A percentile compares a stretch with the other conserved stretches of the same genome.
These are phyloP conservation scores for Trypanosoma rangeli DNA, from an alignment of 208 protist genomes.

Conservation along the genomic window DNA sequence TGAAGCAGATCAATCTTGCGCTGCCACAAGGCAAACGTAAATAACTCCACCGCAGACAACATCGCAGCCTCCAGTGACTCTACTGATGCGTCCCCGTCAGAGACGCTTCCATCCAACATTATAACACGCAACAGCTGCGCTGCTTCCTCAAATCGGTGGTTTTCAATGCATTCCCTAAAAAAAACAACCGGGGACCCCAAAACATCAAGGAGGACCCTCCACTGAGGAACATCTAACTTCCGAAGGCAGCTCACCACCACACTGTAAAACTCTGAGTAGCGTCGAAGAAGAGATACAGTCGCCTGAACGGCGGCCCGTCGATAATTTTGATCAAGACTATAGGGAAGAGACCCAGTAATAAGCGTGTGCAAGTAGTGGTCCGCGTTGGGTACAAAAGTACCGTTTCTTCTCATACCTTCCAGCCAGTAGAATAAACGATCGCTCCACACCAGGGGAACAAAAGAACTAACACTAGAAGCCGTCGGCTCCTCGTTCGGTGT, in stretches of 20 bases:
- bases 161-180: conserved; percentile 70
- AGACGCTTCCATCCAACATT: conserved; percentile 42
- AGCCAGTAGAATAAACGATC: conserved; percentile 61
- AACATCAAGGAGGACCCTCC: conserved; percentile 61
- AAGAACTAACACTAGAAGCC: conserved; percentile 13
- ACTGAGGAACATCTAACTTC: conserved; percentile 69
- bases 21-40: conserved; percentile 35
- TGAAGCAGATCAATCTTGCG: conserved; percentile 49
- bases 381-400: conserved; percentile 52
- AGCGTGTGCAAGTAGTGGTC: conserved; percentile 71
- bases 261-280: conserved; percentile 69
- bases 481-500: not conserved
- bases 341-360: conserved; percentile 51
- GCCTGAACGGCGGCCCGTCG: conserved; percentile 45
- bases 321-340: conserved; percentile 34
- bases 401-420: conserved; percentile 53
- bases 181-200: conserved; percentile 60
- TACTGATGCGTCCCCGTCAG: not conserved
- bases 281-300: conserved; percentile 50
- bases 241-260: conserved; percentile 72
- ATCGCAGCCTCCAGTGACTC: conserved; percentile 34
- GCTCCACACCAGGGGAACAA: conserved; percentile 47
- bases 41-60: conserved; percentile 38
- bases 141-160: conserved; percentile 54
- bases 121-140: conserved; percentile 70